Evolutionary conservation across 164 flowering plant species (phyloP).

Genomic region (Chimonanthus praecox): DNA sequence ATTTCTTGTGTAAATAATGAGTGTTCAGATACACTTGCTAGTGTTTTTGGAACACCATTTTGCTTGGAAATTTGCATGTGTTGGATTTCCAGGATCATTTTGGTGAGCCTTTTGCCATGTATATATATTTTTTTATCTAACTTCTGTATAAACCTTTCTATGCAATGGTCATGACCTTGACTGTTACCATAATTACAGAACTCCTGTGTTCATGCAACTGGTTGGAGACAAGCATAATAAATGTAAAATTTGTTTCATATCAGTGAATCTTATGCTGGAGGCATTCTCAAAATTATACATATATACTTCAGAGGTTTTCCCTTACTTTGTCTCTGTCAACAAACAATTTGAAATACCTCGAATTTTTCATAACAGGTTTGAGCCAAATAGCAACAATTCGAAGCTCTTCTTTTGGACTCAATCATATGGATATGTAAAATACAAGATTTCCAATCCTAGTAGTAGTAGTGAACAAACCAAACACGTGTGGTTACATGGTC

Average conservation of each 20-base stretch:
- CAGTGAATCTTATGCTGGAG: not conserved
- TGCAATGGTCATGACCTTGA: not conserved
- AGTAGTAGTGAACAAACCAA: too few relatives aligned
- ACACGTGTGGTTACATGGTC: too few relatives aligned
- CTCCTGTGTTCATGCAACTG: not conserved
- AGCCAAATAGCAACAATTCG: too few relatives aligned
- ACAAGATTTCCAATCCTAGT: too few relatives aligned
- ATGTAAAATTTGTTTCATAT: not conserved
- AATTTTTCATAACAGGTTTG: too few relatives aligned
- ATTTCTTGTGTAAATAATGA: not conserved
- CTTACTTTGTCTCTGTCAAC: not conserved
- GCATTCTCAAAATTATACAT: too few relatives aligned
- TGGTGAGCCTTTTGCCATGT: not conserved
- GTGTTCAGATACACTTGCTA: not conserved
- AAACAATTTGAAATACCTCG: too few relatives aligned
- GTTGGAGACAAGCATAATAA: not conserved
- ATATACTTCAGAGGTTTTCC: not conserved
- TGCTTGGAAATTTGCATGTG: not conserved
- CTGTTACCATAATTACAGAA: not conserved
- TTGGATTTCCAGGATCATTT: not conserved
- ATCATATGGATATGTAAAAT: too few relatives aligned
- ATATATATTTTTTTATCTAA: not conserved
- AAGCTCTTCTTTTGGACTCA: too few relatives aligned
- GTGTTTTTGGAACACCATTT: not conserved
- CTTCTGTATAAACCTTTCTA: not conserved